Evolutionary conservation across 306 rosid genomes (phyloP).

Genomic region (Lablab purpureus): DNA sequence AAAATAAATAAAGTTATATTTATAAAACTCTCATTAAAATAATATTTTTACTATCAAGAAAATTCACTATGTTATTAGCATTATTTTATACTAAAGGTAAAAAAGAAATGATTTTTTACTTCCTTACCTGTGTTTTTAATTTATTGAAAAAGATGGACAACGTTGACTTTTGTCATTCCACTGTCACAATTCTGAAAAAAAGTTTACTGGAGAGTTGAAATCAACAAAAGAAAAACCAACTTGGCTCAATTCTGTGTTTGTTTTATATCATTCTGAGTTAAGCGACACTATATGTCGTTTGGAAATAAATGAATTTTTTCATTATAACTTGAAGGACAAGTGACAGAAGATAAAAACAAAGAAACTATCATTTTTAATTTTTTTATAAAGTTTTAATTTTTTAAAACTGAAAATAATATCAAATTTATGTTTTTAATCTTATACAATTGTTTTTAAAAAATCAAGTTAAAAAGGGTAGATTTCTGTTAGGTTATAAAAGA

Average conservation of each 20-base stretch:
- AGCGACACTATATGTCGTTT: not conserved
- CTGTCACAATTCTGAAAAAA: not conserved
- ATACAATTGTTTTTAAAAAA: not conserved
- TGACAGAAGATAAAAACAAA: too few relatives aligned
- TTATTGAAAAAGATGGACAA: not conserved
- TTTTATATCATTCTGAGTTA: not conserved
- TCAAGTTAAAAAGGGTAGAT: not conserved
- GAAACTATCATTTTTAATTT: too few relatives aligned
- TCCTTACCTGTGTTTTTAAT: too few relatives aligned
- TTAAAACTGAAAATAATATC: not conserved
- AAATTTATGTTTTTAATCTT: not conserved
- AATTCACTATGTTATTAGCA: too few relatives aligned
- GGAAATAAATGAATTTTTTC: not conserved
- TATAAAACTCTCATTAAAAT: too few relatives aligned
- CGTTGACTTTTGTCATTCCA: not conserved
- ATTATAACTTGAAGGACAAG: too few relatives aligned
- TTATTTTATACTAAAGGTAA: too few relatives aligned
- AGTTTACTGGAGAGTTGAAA: not conserved
- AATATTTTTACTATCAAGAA: too few relatives aligned
- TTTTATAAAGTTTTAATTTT: not conserved
- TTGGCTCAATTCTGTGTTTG: not conserved
- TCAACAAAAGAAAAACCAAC: too few relatives aligned
- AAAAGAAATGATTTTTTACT: too few relatives aligned
- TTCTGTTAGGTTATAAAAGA: not conserved
- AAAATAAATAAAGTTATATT: too few relatives aligned